phyloP scores from a whole-genome alignment of 805 yeast genomes.

The Dipodascus geniculatus region DNA sequence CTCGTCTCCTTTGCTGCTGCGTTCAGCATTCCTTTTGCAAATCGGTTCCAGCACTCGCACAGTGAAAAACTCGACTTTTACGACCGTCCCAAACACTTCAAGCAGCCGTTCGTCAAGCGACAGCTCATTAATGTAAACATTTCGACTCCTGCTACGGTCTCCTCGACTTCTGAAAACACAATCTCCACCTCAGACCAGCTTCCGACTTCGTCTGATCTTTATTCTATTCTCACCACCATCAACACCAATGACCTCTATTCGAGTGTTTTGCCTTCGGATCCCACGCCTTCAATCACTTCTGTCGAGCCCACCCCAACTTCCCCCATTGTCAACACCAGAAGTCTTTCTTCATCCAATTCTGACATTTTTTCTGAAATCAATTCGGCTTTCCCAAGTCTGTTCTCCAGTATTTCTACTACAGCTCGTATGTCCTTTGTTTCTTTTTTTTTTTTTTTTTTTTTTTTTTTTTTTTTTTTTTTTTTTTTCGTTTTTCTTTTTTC shows the following conservation, averaged over 20 bases:
- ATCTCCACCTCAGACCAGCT: background rate
- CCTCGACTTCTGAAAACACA: constrained; percentile 1
- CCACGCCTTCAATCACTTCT: background rate
- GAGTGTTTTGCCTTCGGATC: background rate
- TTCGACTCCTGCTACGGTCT: constrained; percentile 4
- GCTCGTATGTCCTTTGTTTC: background rate
- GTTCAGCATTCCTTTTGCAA: background rate
- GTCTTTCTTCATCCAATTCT: too few species aligned
- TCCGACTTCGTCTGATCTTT: constrained; percentile 3
- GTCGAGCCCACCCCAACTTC: too few species aligned
- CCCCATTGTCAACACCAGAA: too few species aligned
- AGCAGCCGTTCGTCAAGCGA: constrained; percentile 10
- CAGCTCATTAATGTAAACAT: constrained; percentile 12
- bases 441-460: too few species aligned
- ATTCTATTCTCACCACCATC: background rate
- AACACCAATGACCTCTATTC: background rate
- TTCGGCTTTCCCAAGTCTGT: background rate
- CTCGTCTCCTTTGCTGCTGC: background rate
- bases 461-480: too few species aligned
- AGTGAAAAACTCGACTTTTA: constrained; percentile 2
- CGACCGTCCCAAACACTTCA: constrained; percentile 12
- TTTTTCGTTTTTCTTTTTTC: background rate
- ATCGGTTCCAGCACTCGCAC: background rate
- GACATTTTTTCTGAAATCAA: background rate
- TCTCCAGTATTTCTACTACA: background rate